Base-by-base conservation (phyloP, 257 asterid genomes). In the Primulina huaijiensis region DNA sequence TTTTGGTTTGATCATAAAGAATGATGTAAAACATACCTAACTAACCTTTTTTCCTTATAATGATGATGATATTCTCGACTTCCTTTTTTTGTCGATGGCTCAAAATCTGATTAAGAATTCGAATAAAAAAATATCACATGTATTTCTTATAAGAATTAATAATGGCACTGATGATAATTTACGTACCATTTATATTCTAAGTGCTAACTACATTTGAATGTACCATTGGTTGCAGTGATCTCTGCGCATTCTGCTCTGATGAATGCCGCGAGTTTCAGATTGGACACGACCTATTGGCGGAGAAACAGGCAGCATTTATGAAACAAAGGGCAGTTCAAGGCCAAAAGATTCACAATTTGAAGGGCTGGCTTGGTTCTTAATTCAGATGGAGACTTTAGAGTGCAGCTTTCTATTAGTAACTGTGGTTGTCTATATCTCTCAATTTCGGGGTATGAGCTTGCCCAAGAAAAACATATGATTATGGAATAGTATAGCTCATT, bases 221-320 rank as follows among this genome's bases (percentile, higher is more conserved):
- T 46, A n/a, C 34, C 10, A 60, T 75, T 65, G 60, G 60, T 38
- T 79, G 92, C 86, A 86, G 92, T 64, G 77, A 77, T 76, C 78
- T 86, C 79, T 75, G 89, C 62, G 89, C 84, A 69, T 86, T 78
- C 82, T 86, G 89, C 79, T 82, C 89, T 9, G 59, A 55, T 7
- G 88, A 71, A 65, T 86, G 89, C 68, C 92, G 89, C 37, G 82
- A 77, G 43, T 29, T 30, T 55, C 92, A 84, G 85, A 84, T 86
- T 71, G 55, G 72, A 40, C 62, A 72, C 23, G 89, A 86, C 71
- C 67, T 52, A 58, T 56, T 52, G 37, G 75, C 80, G 12, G 76
- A 66, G 76, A 75, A 64, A 75, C 75, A 35, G 23, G 82, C 29
- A 19, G 40, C 63, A 52, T 37, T 53, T 55, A 30, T 60, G 67